Evolutionary conservation across 2,329 filamentous ascomycete genomes (phyloP).

Genomic region (Botrytis fragariae): DNA sequence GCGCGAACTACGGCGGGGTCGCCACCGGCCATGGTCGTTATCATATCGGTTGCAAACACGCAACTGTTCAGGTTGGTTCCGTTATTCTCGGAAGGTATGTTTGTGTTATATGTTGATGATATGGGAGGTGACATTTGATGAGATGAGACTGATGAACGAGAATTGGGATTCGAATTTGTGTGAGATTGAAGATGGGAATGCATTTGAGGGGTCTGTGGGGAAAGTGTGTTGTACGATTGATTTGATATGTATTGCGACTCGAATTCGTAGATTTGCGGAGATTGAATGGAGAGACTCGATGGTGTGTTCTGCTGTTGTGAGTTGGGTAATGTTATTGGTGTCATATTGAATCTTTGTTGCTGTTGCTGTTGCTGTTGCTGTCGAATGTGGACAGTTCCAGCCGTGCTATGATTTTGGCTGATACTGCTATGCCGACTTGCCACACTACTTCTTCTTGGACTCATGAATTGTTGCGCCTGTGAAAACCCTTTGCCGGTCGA

Average conservation of each 20-base stretch:
- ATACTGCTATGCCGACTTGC: slow-evolving; percentile 28
- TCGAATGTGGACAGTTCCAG: slow-evolving; percentile 21
- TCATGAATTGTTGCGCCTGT: slow-evolving; percentile 31
- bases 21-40: slow-evolving; percentile 44
- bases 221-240: slow-evolving; percentile 4
- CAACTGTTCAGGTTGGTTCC: slow-evolving; percentile 35
- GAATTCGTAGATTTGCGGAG: slow-evolving; percentile 30
- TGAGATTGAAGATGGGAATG: slow-evolving; percentile 6
- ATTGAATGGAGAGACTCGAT: slow-evolving; percentile 24
- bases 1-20: slow-evolving; percentile 40
- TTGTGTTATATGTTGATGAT: slow-evolving; percentile 9
- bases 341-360: slow-evolving; percentile 12
- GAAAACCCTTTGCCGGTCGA: slow-evolving; percentile 22
- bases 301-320: slow-evolving; percentile 22
- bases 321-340: slow-evolving; percentile 2
- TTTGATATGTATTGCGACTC: slow-evolving; percentile 22
- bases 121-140: slow-evolving; percentile 22
- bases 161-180: neutral
- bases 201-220: slow-evolving; percentile 9
- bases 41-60: slow-evolving; percentile 45
- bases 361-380: slow-evolving; percentile 21
- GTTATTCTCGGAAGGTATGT: neutral
- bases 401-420: slow-evolving; percentile 22
- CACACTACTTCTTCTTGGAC: slow-evolving; percentile 26
- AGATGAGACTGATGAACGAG: slow-evolving; percentile 13